Evolutionary conservation across 164 flowering plant species (phyloP), one percentile per base, ranked within the genome.

Genomic region (Vitis riparia): DNA sequence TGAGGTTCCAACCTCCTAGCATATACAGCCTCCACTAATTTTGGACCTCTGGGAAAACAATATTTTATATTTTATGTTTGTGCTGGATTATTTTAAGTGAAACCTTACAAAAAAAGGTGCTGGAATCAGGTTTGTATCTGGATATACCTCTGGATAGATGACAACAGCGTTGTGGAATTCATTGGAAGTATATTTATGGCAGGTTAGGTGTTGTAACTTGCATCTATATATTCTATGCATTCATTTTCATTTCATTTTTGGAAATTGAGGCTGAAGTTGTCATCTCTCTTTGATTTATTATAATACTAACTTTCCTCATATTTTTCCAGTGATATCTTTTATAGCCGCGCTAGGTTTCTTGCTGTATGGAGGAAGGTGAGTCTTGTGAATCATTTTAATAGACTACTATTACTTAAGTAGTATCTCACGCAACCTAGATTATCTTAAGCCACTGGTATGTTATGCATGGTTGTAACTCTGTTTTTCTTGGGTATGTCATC

Each of bases 351-450:
- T 89, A 60, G 93, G 98, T 8, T 95, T 93, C 80, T 74, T 93
- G 82, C 65, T 91, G 1, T 93, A 93, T 79, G 98, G 99, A 63
- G 98, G 98, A 84, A 90, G 96, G 97, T 90, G 69, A 86, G 75
- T 66, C 1, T 66, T 71, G 66, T 61, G 13, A 27, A 15, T 23
- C 44, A 51, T 57, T 49, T 23, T 52, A 16, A 23, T 57, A 23
- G 10, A 6, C 17, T 12, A 11, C 27, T 13, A n/a, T 9, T 15
- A 17, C 12, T 23, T 23, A 8, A 1, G 47, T 50, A 44, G 37
- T 59, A 29, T 15, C 9, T 65, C 19, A 10, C 59, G 62, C 8
- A 23, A 15, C 48, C 14, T 68, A 5, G 12, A 23, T 27, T 30
- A 4, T 66, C 14, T 52, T 30, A 62, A 1, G 7, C 44, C 44